Conservation (phyloP, 768 basidiomycete genomes). For the Guyanaporus albipodus region DNA sequence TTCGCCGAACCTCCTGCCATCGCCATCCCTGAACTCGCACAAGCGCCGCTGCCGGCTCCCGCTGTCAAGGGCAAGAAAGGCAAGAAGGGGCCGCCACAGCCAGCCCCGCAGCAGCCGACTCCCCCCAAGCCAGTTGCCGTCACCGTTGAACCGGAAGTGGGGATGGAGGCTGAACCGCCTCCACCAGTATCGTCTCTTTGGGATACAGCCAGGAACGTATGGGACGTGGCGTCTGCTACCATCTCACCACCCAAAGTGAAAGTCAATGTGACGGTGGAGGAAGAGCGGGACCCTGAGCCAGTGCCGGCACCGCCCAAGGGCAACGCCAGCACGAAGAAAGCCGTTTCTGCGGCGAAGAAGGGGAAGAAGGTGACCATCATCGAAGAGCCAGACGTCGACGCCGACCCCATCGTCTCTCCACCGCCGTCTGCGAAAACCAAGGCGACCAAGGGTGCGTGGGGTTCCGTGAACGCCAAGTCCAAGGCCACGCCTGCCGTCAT, state of each 20-base stretch:
- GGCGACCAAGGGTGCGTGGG: constrained; percentile 17
- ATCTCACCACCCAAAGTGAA: constrained; percentile 4
- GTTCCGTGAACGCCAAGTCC: constrained; percentile 18
- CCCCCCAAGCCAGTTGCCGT: constrained; percentile 14
- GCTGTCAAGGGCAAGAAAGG: constrained; percentile 23
- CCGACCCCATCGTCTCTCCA: constrained; percentile 16
- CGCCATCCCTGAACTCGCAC: constrained; percentile 8
- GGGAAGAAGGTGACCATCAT: constrained; percentile 25
- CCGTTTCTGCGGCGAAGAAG: constrained; percentile 11
- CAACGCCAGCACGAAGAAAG: constrained; percentile 13
- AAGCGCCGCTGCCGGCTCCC: constrained; percentile 3
- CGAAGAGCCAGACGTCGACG: constrained; percentile 27
- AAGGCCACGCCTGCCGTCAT: constrained; percentile 12
- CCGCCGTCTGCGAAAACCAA: constrained; percentile 11
- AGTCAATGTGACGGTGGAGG: constrained; percentile 2
- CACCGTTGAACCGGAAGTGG: constrained; percentile 14
- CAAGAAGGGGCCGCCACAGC: constrained; percentile 18
- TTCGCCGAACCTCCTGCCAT: constrained; percentile 12
- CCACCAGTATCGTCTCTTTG: constrained; percentile 15
- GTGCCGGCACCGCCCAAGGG: constrained; percentile 5
- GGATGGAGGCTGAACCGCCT: constrained; percentile 22
- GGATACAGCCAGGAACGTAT: constrained; percentile 11
- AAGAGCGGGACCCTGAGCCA: constrained; percentile 5
- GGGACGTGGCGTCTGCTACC: constrained; percentile 6
- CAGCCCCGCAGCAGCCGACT: constrained; percentile 13